Percentiles rank a stretch among this genome's conserved stretches.
Evolutionary conservation across 371 early-diverging fungal genomes (phyloP).

Genomic region (Syncephalastrum racemosum): DNA sequence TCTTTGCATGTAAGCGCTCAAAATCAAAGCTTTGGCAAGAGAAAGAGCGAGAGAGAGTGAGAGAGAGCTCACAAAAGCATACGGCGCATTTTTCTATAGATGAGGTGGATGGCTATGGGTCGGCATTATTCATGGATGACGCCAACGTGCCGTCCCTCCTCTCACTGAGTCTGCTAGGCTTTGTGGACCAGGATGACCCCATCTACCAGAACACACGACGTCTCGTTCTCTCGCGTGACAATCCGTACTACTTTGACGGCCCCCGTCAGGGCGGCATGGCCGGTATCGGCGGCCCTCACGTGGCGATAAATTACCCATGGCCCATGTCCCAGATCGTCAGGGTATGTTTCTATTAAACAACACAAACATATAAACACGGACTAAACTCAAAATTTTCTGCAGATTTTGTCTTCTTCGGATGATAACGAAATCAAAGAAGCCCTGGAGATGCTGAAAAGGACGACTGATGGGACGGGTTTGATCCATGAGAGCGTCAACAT

Average conservation of each 20-base stretch:
- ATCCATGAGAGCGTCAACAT: constrained; percentile 46
- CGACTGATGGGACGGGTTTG: constrained; percentile 32
- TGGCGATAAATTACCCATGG: constrained; percentile 30
- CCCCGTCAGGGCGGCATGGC: constrained; percentile 39
- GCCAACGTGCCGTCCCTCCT: constrained; percentile 68
- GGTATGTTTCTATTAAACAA: constrained; percentile 9
- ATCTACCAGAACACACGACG: constrained; percentile 60
- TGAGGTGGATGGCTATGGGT: constrained; percentile 72
- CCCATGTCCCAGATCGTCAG: constrained; percentile 34
- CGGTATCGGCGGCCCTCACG: constrained; percentile 64
- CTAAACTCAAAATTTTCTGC: neutral
- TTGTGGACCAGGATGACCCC: constrained; percentile 46
- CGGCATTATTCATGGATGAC: constrained; percentile 66
- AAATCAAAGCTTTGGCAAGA: neutral
- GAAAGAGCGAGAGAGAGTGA: too few species aligned
- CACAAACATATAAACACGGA: too few species aligned
- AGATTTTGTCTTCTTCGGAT: constrained; percentile 30
- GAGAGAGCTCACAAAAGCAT: too few species aligned
- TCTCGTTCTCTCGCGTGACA: constrained; percentile 53
- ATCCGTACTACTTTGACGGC: constrained; percentile 62
- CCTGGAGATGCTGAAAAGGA: constrained; percentile 27
- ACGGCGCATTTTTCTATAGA: too few species aligned
- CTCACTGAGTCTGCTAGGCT: constrained; percentile 62
- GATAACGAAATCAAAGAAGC: constrained; percentile 33
- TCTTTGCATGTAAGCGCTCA: constrained; percentile 42